Evolutionary conservation across 2,329 filamentous ascomycete species (phyloP), one percentile per base, ranked within the genome.

Genomic region (Thelonectria rubi): DNA sequence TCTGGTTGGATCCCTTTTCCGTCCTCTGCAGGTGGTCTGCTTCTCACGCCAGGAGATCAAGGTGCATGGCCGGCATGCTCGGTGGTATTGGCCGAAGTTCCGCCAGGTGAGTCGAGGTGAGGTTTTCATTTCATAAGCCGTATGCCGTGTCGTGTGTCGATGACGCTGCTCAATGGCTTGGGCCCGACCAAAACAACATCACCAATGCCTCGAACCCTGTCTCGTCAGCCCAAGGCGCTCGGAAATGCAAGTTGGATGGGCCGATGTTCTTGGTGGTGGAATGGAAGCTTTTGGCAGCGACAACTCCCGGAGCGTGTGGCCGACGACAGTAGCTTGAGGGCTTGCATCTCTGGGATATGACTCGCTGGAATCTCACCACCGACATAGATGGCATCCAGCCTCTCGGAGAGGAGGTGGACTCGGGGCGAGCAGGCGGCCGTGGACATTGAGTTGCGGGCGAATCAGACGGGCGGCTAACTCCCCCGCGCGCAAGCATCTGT

Each of bases 401-500:
- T 55, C 60, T 66, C 53, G 65, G 66, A 62, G 56, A 66, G 61
- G 62, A 57, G 39, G 55, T 14, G 10, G 9, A 46, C 43, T 58
- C 58, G 42, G 48, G 55, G 49, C 42, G 52, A 42, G 62, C 55
- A 51, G 51, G 51, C 57, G 49, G 40, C 51, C 47, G 54, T 58
- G 60, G 63, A 66, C 56, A 60, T 55, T 54, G 63, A 66, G 62
- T 63, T 60, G 59, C 61, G 60, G 50, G 51, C 69, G 65, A 71
- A 71, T 68, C 64, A 71, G 62, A 58, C 30, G 39, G 42, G 17
- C 42, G 59, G 26, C 48, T 59, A 58, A 42, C 47, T 71, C 69
- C 69, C 66, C 69, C 69, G 66, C 69, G 69, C 63, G 32, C 32
- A 34, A 65, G 59, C 59, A 61, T 66, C 66, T 66, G 65, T 70